Evolutionary conservation across 75 land plant species (phyloP).

Genomic region (Chamaecyparis obtusa): DNA sequence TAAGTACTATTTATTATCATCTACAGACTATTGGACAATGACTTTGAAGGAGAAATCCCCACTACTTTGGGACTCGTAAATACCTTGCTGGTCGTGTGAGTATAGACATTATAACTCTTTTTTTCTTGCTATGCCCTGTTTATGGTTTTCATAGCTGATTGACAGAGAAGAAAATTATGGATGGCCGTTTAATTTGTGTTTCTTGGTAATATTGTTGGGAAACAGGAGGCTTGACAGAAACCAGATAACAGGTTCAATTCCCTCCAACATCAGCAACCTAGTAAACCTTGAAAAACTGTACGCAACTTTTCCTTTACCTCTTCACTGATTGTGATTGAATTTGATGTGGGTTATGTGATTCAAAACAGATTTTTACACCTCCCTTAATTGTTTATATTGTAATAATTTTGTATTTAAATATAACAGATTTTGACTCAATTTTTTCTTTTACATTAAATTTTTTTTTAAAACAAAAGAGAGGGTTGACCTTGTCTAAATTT

Average conservation of each 20-base stretch:
- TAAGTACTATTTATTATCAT: background rate
- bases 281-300: conserved; percentile 17
- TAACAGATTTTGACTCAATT: no score
- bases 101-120: background rate
- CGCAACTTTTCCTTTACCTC: background rate
- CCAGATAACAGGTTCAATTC: conserved; percentile 21
- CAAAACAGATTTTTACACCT: background rate
- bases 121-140: background rate
- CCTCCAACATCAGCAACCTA: conserved; percentile 18
- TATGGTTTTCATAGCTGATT: conserved; percentile 16
- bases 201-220: background rate
- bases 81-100: conserved; percentile 11
- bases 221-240: conserved; percentile 24
- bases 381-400: no score
- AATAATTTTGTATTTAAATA: no score
- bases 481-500: no score
- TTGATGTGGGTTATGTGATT: no score
- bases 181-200: conserved; percentile 4
- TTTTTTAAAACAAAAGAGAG: no score
- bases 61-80: conserved; percentile 7
- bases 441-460: no score
- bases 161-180: conserved; percentile 22
- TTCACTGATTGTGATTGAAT: background rate
- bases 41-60: conserved; percentile 18
- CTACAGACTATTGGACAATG: conserved; percentile 15